A percentile compares a stretch with the other conserved stretches of the same genome.
Evolutionary conservation across 2,329 filamentous ascomycete genomes (phyloP).

Genomic region (Ceratocystis albifundus): DNA sequence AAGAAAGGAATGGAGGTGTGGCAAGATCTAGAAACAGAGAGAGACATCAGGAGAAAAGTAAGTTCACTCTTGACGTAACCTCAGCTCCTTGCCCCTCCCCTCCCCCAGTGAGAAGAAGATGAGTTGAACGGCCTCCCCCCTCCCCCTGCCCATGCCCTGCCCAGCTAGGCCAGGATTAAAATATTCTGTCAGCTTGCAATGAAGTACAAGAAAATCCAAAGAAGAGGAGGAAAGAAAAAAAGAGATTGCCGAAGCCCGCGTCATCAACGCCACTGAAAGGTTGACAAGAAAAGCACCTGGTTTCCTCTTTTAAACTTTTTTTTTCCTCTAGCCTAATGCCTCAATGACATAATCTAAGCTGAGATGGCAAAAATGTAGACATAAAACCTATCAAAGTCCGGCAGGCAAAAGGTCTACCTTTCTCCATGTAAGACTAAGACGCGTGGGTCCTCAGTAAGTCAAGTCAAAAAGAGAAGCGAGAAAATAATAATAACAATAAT

Average conservation of each 20-base stretch:
- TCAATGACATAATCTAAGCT: slow-evolving; percentile 2
- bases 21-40: not conserved
- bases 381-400: not conserved
- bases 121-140: too few species aligned
- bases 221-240: not conserved
- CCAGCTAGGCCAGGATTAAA: not conserved
- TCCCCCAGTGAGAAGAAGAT: too few species aligned
- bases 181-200: not conserved
- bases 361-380: not conserved
- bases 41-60: not conserved
- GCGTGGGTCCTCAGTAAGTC: not conserved
- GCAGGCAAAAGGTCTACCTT: not conserved
- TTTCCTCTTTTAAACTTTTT: not conserved
- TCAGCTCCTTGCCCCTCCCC: not conserved
- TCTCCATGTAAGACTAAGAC: slow-evolving; percentile 12
- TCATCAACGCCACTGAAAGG: not conserved
- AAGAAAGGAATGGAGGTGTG: not conserved
- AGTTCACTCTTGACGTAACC: not conserved
- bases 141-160: not conserved
- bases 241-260: not conserved
- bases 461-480: too few species aligned
- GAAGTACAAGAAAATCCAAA: not conserved
- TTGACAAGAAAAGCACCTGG: not conserved
- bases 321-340: not conserved
- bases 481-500: too few species aligned